phyloP scores from a whole-genome alignment of 257 asterid genomes.

The Parsonsia alboflavescens region DNA sequence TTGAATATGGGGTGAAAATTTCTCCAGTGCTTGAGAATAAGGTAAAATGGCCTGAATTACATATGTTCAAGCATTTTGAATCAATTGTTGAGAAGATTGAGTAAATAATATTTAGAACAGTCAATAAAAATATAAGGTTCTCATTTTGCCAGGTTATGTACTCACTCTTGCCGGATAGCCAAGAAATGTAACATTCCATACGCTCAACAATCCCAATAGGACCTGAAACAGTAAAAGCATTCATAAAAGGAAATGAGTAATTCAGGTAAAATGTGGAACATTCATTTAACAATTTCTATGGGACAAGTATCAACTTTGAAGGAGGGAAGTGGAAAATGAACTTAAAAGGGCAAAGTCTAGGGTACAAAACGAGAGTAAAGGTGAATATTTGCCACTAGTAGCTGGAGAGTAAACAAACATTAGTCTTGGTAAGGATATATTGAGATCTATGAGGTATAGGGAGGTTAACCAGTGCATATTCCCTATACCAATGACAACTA shows the following conservation, averaged over 20 bases:
- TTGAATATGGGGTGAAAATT: conserved; percentile 96
- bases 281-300: not conserved
- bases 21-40: conserved; percentile 95
- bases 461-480: not conserved
- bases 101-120: not conserved
- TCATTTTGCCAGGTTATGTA: conserved; percentile 21
- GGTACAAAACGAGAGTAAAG: too few relatives aligned
- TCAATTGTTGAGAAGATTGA: not conserved
- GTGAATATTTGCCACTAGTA: not conserved
- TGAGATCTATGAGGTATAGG: not conserved
- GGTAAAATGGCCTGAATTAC: conserved; percentile 91
- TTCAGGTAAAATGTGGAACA: not conserved
- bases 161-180: conserved; percentile 97
- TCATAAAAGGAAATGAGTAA: conserved; percentile 4
- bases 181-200: conserved; percentile 96
- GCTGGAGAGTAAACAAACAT: not conserved
- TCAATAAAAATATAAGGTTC: not conserved
- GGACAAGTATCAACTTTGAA: not conserved
- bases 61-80: conserved; percentile 13
- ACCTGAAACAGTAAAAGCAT: conserved; percentile 49
- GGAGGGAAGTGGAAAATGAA: not conserved
- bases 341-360: too few relatives aligned
- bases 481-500: not conserved
- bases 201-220: conserved; percentile 85
- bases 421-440: conserved; percentile 8